phyloP scores from a whole-genome alignment of 257 asterid species.

The Ophiorrhiza pumila region DNA sequence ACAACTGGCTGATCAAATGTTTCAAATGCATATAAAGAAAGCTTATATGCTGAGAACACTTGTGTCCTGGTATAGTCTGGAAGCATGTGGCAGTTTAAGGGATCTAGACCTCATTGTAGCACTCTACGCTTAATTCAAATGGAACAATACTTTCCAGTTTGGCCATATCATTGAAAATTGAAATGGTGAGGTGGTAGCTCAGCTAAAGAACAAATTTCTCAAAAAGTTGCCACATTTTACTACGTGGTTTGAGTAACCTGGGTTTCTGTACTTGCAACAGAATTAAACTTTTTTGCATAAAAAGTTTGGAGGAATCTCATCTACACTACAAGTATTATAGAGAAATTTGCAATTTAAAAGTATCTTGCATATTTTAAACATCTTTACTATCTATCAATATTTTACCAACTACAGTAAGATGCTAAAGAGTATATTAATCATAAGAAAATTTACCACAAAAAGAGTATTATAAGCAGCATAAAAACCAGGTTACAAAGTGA shows the following conservation, averaged over 20 bases:
- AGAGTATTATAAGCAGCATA: not conserved
- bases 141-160: not conserved
- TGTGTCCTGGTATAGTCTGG: not conserved
- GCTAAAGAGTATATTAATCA: not conserved
- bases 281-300: not conserved
- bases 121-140: not conserved
- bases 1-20: too few species aligned
- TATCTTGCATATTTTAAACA: too few species aligned
- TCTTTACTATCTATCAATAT: not conserved
- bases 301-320: not conserved
- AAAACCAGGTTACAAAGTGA: slow-evolving; percentile 6
- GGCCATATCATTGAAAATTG: not conserved
- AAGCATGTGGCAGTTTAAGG: slow-evolving; percentile 10
- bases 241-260: not conserved
- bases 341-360: not conserved
- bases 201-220: not conserved
- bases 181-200: not conserved
- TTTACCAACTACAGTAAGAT: not conserved
- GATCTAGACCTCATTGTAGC: not conserved
- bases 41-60: not conserved
- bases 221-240: not conserved
- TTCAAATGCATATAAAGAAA: not conserved
- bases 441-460: not conserved
- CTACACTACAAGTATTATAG: not conserved
- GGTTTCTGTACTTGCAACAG: not conserved